Conservation (phyloP, 2,329 filamentous ascomycete species). For the Penicillium sp. region DNA sequence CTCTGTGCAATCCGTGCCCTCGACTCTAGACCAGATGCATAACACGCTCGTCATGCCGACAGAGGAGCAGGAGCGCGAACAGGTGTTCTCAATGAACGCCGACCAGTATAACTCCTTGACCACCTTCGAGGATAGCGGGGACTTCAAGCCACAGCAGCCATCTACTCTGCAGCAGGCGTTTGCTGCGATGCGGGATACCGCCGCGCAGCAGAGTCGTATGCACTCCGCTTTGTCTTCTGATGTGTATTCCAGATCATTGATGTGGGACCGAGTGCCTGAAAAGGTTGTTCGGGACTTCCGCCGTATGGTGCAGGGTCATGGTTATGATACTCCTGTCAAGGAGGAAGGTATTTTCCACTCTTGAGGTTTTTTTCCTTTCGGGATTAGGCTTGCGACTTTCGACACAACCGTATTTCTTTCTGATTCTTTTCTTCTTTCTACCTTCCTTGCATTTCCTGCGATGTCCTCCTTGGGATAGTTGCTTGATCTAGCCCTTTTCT, state of each 20-base stretch:
- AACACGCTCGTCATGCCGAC: slow-evolving; percentile 70
- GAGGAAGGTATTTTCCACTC: slow-evolving; percentile 27
- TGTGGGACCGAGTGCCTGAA: slow-evolving; percentile 90
- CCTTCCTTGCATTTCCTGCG: not conserved
- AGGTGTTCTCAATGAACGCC: slow-evolving; percentile 80
- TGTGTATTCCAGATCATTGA: slow-evolving; percentile 85
- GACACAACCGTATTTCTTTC: not conserved
- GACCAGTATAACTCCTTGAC: slow-evolving; percentile 86
- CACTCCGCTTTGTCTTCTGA: slow-evolving; percentile 60
- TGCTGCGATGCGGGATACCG: slow-evolving; percentile 69
- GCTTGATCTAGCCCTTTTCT: not conserved
- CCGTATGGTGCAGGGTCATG: slow-evolving; percentile 78
- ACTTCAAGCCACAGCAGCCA: slow-evolving; percentile 41
- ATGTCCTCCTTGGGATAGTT: not conserved
- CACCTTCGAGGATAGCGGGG: slow-evolving; percentile 57
- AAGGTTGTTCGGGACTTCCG: slow-evolving; percentile 92
- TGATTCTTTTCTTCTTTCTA: not conserved
- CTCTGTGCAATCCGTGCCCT: slow-evolving; percentile 27
- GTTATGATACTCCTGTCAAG: slow-evolving; percentile 51
- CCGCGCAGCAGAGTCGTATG: slow-evolving; percentile 58
- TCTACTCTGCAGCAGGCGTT: slow-evolving; percentile 61
- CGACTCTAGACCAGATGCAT: slow-evolving; percentile 62
- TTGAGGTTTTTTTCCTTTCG: slow-evolving; percentile 1
- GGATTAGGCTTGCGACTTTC: not conserved
- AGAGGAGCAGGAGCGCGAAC: slow-evolving; percentile 81